Evolutionary conservation across 495 filamentous ascomycete species (phyloP), one percentile per base, ranked within the genome.

Genomic region (Paragyromitra xinjiangensis): DNA sequence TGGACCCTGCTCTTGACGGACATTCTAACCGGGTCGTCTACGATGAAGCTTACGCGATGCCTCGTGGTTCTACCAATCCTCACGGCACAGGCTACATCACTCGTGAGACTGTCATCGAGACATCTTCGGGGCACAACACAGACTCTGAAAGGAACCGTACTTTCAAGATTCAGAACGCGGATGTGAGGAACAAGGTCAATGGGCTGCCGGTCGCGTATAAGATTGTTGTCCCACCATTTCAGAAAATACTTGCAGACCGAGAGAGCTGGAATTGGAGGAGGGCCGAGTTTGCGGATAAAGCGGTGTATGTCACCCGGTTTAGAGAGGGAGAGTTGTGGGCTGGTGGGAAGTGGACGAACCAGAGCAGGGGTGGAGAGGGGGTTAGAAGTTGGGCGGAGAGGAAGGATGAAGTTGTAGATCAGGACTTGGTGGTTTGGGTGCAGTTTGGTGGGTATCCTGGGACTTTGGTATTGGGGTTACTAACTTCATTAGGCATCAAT

Each of bases 321-420:
- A 86, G 85, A 51, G 94, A 96, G 69, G 89, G 87, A 6, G 94
- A 97, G 83, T 84, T 96, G 3, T 97, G 89, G 81, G 90, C 94
- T 0, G 93, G 90, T 7, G 94, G 94, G 6, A 88, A 90, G 81
- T 97, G 95, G 83, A 97, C 94, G 3, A 92, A 97, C 76, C 94
- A 97, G 84, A 92, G 90, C 34, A 85, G 88, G 39, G 89, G 88
- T 16, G 92, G 91, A 0, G 80, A 85, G 9, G 88, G 88, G 3
- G 88, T 90, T 5, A 85, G 89, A 48, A 83, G 84, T 0, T 89
- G 87, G 87, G 86, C 88, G 0, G 81, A 83, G 26, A 83, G 89
- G 8, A 84, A 85, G 5, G 89, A 90, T 9, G 81, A 83, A 40
- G 87, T 86, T 9, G 83, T 84, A 26, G 87, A 89, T 64, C 83